phyloP scores from a whole-genome alignment of 2,329 filamentous ascomycete genomes.

The Monosporascus sp. region DNA sequence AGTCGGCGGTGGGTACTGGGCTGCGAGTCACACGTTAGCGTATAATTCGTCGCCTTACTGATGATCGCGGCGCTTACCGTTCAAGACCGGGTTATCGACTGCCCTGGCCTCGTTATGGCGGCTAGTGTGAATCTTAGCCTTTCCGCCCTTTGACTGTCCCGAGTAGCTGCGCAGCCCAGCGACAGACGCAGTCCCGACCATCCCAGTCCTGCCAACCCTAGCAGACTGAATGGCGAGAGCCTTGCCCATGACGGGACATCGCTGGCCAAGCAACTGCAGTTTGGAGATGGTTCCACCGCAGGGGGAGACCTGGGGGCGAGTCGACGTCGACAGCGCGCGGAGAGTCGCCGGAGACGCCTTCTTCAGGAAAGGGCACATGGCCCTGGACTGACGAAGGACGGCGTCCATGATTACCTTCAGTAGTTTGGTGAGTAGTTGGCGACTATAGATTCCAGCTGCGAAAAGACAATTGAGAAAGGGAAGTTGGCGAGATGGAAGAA shows the following conservation, averaged over 20 bases:
- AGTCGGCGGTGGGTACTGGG: slow-evolving; percentile 29
- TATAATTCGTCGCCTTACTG: neutral
- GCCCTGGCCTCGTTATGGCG: slow-evolving; percentile 71
- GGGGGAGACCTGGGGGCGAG: slow-evolving; percentile 59
- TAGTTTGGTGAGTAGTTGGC: neutral
- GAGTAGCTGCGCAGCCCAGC: slow-evolving; percentile 48
- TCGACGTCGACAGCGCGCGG: slow-evolving; percentile 77
- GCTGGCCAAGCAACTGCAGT: slow-evolving; percentile 86
- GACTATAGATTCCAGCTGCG: neutral
- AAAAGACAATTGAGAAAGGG: neutral
- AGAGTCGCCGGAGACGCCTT: slow-evolving; percentile 88
- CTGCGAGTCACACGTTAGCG: slow-evolving; percentile 22
- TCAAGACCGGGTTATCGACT: slow-evolving; percentile 56
- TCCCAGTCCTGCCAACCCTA: slow-evolving; percentile 40
- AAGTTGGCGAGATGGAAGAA: neutral
- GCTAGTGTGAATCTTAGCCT: slow-evolving; percentile 78
- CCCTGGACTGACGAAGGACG: slow-evolving; percentile 89
- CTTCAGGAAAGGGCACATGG: slow-evolving; percentile 96
- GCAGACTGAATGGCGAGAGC: slow-evolving; percentile 82
- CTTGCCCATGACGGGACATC: slow-evolving; percentile 98
- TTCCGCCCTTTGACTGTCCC: slow-evolving; percentile 47
- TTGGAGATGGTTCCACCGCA: slow-evolving; percentile 95
- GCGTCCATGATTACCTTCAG: slow-evolving; percentile 66
- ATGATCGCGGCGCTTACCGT: slow-evolving; percentile 34
- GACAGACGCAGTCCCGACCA: slow-evolving; percentile 36